Base-by-base conservation (phyloP, 1,139 yeast genomes). In the Hemisphaericaspora xylofermentans region DNA sequence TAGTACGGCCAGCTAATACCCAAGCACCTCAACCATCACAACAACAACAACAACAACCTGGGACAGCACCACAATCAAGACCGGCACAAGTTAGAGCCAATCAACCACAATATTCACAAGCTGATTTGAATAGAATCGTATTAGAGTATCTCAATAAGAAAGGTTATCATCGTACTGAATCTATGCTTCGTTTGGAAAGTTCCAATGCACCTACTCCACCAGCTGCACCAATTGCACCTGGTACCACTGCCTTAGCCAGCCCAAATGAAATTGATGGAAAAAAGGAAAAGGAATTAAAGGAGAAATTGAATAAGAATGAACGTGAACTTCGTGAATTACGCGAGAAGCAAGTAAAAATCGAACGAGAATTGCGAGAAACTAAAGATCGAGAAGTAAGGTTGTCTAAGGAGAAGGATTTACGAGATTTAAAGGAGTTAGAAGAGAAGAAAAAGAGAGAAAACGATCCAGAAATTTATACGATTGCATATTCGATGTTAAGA, bases 81-180 rank as follows among this genome's bases (percentile, higher is more conserved):
- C 43, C 44, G 28, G 51, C 41, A 15, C 47, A 42, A 22, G 41
- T 50, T 2, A 43, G 53, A 36, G 38, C 43, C 7, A 43, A 54
- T 17, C 71, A 63, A 44, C 68, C 71, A 12, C 76, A 68, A 49
- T 64, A 66, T 39, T 70, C 77, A 2, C 91, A 84, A 40, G 88
- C 91, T 1, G 96, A 91, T 61, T 72, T 91, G 61, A 88, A 91
- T 62, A 71, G 94, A 51, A 87, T 91, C 57, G 98, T 93, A 27
- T 72, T 93, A 54, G 98, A 93, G 54, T 93, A 93, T 55, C 75
- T 94, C 50, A 87, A 83, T 61, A 91, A 93, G 58, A 89, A 91
- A 60, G 99, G 99, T 3, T 94, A 88, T 57, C 91, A 88, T 50
- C 80, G 85, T 51, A 91, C 98, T 0, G 99, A 94, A 60, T 89